Conservation (phyloP, 306 rosid species). For the Vigna mungo region DNA sequence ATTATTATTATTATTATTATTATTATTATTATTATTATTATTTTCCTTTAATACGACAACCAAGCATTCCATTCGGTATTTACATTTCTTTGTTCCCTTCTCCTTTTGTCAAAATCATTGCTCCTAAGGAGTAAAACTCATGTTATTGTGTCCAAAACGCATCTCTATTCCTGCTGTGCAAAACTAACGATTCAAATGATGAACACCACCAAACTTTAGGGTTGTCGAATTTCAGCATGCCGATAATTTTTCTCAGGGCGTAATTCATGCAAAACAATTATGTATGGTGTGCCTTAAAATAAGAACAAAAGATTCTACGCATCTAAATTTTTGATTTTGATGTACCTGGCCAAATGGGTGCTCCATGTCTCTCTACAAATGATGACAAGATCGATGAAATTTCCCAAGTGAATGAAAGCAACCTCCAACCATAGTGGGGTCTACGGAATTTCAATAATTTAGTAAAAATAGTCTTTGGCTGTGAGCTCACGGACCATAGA, state of each 20-base stretch:
- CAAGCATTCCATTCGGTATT: neutral
- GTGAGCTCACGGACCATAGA: conserved; percentile 60
- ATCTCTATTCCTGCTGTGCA: neutral
- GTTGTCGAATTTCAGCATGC: neutral
- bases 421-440: conserved; percentile 43
- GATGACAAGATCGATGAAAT: conserved; percentile 38
- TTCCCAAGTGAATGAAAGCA: conserved; percentile 41
- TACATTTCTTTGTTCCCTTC: conserved; percentile 3
- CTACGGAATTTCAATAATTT: conserved; percentile 31
- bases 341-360: conserved; percentile 29
- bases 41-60: neutral
- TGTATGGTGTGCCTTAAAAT: neutral
- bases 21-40: neutral
- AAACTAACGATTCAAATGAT: neutral
- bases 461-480: conserved; percentile 29
- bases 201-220: neutral
- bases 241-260: neutral
- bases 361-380: conserved; percentile 4
- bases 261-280: conserved; percentile 39
- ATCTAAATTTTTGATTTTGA: neutral
- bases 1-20: neutral
- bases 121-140: neutral
- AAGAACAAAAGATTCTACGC: neutral
- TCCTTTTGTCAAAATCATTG: neutral
- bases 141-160: neutral